Conservation (phyloP, 163 green algal species). For the Scenedesmus sp. region DNA sequence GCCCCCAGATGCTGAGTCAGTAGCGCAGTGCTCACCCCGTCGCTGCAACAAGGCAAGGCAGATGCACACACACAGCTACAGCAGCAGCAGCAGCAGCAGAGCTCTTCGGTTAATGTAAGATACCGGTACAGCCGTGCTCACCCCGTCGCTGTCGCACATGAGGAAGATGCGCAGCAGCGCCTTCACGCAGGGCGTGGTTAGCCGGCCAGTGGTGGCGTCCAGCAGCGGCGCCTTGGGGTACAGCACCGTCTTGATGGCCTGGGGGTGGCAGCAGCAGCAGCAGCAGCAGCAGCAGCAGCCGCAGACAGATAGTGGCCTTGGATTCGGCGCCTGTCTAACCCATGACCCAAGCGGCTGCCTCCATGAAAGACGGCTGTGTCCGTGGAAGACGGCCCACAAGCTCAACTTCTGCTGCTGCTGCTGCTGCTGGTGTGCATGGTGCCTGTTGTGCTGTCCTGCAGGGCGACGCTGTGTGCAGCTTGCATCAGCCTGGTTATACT, state of each 20-base stretch:
- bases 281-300: background rate
- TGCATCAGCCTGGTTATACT: too few relatives aligned
- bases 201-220: slow-evolving; percentile 51
- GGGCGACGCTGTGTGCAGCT: too few relatives aligned
- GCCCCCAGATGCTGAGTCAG: background rate
- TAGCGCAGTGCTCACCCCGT: background rate
- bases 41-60: background rate
- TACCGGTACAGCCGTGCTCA: slow-evolving; percentile 18
- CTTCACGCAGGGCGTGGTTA: slow-evolving; percentile 86
- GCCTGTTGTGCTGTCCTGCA: too few relatives aligned
- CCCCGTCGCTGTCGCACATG: slow-evolving; percentile 89
- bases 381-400: background rate
- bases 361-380: too few relatives aligned
- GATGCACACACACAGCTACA: background rate
- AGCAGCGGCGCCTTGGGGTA: slow-evolving; percentile 86
- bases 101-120: background rate
- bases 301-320: background rate
- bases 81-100: background rate
- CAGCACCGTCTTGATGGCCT: slow-evolving; percentile 76
- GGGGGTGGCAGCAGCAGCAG: slow-evolving; percentile 2
- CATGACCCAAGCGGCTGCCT: background rate
- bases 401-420: background rate
- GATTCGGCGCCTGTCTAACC: too few relatives aligned
- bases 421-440: background rate
- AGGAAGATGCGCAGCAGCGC: slow-evolving; percentile 95